Conservation (phyloP, 441 rosid genomes). For the Pelargonium myrrhifolium region DNA sequence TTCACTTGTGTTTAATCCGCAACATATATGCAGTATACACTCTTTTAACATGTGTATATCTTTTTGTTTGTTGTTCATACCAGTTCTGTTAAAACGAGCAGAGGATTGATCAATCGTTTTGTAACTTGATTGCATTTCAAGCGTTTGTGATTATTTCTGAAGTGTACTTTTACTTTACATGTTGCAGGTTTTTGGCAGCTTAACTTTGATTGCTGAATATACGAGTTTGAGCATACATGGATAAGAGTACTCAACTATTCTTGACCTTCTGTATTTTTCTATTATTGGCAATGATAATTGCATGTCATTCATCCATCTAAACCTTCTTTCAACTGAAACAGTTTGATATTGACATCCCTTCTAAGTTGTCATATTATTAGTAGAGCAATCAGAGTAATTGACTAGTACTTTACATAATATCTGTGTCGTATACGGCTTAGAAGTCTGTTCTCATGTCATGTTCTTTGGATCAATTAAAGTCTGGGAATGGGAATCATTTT, state of each 20-base stretch:
- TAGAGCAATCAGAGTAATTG: not conserved
- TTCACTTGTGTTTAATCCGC: not conserved
- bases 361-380: not conserved
- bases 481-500: no score
- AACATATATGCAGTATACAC: not conserved
- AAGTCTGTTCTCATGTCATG: not conserved
- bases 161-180: not conserved
- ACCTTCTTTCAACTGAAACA: not conserved
- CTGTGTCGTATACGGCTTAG: not conserved
- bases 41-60: not conserved
- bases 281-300: not conserved
- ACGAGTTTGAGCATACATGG: not conserved
- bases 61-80: not conserved
- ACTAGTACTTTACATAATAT: not conserved
- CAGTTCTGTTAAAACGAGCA: not conserved
- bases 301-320: not conserved
- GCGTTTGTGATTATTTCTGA: not conserved
- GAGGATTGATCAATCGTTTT: not conserved
- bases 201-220: not conserved
- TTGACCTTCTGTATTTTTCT: not conserved
- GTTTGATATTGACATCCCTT: not conserved
- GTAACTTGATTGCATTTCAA: not conserved
- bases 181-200: not conserved
- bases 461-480: no score
- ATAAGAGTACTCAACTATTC: conserved; percentile 2